Conservation (phyloP, 108 stramenopile species). For the Discostella pseudostelligera region DNA sequence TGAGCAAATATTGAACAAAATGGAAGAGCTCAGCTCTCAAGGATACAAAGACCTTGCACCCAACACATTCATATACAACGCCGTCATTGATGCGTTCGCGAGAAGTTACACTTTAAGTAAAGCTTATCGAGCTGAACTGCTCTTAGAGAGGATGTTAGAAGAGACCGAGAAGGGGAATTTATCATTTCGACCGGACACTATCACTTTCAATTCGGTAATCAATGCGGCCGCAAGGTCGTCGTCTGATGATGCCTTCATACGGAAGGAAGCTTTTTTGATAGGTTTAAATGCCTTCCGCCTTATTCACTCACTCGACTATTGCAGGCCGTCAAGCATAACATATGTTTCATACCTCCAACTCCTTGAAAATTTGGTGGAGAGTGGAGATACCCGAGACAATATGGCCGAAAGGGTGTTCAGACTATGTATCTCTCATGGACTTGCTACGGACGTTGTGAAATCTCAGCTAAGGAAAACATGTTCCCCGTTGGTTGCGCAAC, state of each 20-base stretch:
- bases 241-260: slow-evolving; percentile 21
- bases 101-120: slow-evolving; percentile 48
- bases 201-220: slow-evolving; percentile 76
- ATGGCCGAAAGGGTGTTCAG: slow-evolving; percentile 37
- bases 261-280: slow-evolving; percentile 37
- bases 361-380: slow-evolving; percentile 31
- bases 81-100: slow-evolving; percentile 61
- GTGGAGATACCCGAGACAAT: slow-evolving; percentile 31
- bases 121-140: slow-evolving; percentile 41
- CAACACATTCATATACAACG: slow-evolving; percentile 65
- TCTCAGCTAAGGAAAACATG: slow-evolving; percentile 30
- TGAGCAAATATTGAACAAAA: slow-evolving; percentile 53
- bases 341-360: slow-evolving; percentile 34
- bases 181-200: slow-evolving; percentile 53
- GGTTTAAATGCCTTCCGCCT: slow-evolving; percentile 27
- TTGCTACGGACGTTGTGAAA: slow-evolving; percentile 21
- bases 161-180: slow-evolving; percentile 36
- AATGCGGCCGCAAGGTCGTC: slow-evolving; percentile 41
- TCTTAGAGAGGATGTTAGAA: slow-evolving; percentile 49
- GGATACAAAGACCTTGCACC: slow-evolving; percentile 41
- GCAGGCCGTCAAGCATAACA: slow-evolving; percentile 34
- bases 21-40: slow-evolving; percentile 44
- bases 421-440: slow-evolving; percentile 17
- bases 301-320: slow-evolving; percentile 29
- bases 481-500: slow-evolving; percentile 20